Evolutionary conservation across 202 grass and related monocot species (phyloP), one percentile per base, ranked within the genome.

Genomic region (Cymbopogon flexuosus): DNA sequence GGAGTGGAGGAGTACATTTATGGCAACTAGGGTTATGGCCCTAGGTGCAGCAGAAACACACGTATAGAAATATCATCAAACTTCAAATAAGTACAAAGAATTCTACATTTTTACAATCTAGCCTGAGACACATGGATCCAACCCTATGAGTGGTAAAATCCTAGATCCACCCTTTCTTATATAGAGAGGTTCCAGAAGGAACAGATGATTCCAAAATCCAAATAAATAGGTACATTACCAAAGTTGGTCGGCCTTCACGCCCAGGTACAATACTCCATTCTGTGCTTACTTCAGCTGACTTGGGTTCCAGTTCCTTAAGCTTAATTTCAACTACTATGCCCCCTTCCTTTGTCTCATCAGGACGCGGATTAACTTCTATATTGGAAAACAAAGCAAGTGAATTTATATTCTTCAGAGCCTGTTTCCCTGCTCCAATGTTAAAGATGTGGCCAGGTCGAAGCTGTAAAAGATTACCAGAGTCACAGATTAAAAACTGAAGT

Each of bases 251-350:
- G 47, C 95, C 95, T 72, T 97, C 75, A 80, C 92, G 95, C 42
- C 95, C 95, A 62, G 95, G 95, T 22, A 97, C 95, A 18, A 97
- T 94, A 84, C 92, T 97, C 95, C 95, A 97, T 47, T 97, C 95
- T 11, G 95, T 98, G 83, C 92, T 97, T 80, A 97, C 92, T 92
- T 97, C 92, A 72, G 95, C 95, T 76, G 95, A 94, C 72, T 97
- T 94, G 71, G 91, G 92, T 42, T 97, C 95, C 83, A 97, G 42
- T 80, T 97, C 95, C 77, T 94, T 94, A 30, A 97, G 92, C 79
- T 97, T 97, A 83, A 97, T 94, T 91, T 97, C 95, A 66, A 97
- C 95, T 61, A 97, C 93, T 47, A 94, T 97, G 39, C 95, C 92
- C 62, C 92, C 92, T 85, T 97, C 92, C 31, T 90, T 97, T 65